Evolutionary conservation across 1,284 basidiomycete genomes (phyloP).

Genomic region (Salmacisia buchloeana): DNA sequence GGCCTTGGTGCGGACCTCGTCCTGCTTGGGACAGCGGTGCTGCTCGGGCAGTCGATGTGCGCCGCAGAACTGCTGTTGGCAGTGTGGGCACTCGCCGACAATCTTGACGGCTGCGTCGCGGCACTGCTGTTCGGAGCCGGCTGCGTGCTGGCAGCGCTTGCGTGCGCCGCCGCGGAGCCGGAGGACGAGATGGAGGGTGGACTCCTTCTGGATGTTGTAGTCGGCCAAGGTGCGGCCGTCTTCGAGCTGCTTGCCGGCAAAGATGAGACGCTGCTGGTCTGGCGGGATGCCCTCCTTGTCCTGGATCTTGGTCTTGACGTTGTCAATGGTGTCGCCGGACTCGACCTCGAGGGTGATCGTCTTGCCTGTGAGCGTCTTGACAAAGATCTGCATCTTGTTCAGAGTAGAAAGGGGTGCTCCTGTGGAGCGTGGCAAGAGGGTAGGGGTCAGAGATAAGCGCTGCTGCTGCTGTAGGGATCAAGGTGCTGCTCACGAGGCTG

Average conservation of each 20-base stretch:
- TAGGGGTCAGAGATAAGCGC: not conserved
- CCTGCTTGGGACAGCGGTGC: slow-evolving; percentile 45
- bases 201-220: slow-evolving; percentile 74
- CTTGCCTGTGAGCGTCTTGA: slow-evolving; percentile 51
- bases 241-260: slow-evolving; percentile 48
- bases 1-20: slow-evolving; percentile 43
- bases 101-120: slow-evolving; percentile 49
- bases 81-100: slow-evolving; percentile 49
- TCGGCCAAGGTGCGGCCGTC: slow-evolving; percentile 51
- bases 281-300: slow-evolving; percentile 72
- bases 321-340: slow-evolving; percentile 51
- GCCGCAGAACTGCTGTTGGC: slow-evolving; percentile 45
- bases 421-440: not conserved
- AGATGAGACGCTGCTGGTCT: slow-evolving; percentile 75
- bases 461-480: no score
- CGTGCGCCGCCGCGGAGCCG: slow-evolving; percentile 62
- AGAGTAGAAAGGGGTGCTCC: not conserved
- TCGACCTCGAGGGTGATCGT: slow-evolving; percentile 53
- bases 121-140: slow-evolving; percentile 43
- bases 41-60: slow-evolving; percentile 47
- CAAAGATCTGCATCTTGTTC: slow-evolving; percentile 44
- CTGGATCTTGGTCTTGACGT: slow-evolving; percentile 55
- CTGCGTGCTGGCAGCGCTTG: slow-evolving; percentile 47
- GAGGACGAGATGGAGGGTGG: slow-evolving; percentile 46
- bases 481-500: no score